Conservation (phyloP, 371 early-diverging fungal genomes). For the Mortierella sp. region DNA sequence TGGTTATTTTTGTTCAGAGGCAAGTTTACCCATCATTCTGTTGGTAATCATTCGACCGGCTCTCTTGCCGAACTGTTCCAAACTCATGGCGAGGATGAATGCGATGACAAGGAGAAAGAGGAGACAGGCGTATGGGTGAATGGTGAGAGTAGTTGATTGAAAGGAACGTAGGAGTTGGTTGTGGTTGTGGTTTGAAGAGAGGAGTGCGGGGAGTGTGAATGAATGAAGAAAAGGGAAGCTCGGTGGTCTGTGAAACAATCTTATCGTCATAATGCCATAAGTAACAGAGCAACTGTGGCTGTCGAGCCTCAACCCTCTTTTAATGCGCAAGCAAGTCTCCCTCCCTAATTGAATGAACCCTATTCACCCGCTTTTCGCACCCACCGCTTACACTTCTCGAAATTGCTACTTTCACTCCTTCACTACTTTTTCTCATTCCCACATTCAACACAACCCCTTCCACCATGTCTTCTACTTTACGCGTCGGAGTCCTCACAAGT, state of each 20-base stretch:
- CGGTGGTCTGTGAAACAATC: background rate
- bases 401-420: too few species aligned
- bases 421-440: background rate
- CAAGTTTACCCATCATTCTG: constrained; percentile 35
- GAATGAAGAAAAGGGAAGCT: background rate
- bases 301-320: background rate
- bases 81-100: constrained; percentile 37
- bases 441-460: background rate
- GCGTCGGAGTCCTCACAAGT: constrained; percentile 56
- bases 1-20: background rate
- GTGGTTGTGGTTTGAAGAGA: background rate
- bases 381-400: background rate
- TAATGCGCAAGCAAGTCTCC: background rate
- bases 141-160: background rate
- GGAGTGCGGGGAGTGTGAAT: background rate
- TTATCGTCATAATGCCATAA: background rate
- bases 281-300: background rate
- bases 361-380: constrained; percentile 1
- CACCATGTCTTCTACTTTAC: constrained; percentile 16
- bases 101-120: constrained; percentile 25
- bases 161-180: background rate
- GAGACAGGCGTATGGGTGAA: constrained; percentile 22
- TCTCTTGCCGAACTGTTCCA: constrained; percentile 44
- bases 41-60: constrained; percentile 43
- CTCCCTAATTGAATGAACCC: constrained; percentile 7